A percentile compares a stretch with the other conserved stretches of the same genome.
Evolutionary conservation across 108 stramenopile genomes (phyloP).

Genomic region (Skeletonema menzelii): DNA sequence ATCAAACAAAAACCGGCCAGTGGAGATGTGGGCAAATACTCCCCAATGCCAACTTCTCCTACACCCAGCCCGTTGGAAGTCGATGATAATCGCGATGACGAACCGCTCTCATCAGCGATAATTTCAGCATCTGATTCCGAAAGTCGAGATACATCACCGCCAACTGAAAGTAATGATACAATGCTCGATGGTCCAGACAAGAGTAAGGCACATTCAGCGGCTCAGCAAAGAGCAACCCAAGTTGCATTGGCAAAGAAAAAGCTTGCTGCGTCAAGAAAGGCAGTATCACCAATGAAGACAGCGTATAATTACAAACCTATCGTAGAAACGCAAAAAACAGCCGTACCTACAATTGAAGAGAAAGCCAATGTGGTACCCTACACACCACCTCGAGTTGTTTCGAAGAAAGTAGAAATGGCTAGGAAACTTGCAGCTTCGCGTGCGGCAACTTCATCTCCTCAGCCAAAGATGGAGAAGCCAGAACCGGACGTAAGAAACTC

Average conservation of each 20-base stretch:
- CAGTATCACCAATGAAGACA: background rate
- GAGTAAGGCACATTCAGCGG: background rate
- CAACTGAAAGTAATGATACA: background rate
- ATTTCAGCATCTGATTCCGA: background rate
- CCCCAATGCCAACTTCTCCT: background rate
- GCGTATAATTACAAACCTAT: background rate
- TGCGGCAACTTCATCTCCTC: background rate
- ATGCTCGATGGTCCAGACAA: background rate
- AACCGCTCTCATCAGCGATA: background rate
- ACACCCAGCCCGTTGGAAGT: background rate
- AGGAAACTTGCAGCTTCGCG: background rate
- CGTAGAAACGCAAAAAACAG: background rate
- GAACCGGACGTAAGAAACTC: background rate
- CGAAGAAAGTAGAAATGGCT: background rate
- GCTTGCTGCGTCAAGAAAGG: background rate
- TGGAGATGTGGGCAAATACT: background rate
- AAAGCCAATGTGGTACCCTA: background rate
- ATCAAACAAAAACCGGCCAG: slow-evolving; percentile 14
- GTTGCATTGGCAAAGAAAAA: background rate
- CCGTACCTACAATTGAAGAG: no score
- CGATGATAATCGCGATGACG: background rate
- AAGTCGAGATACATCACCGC: background rate
- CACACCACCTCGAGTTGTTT: background rate
- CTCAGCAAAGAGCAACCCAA: background rate
- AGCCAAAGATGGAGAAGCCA: background rate